A percentile compares a stretch with the other conserved stretches of the same genome.
Evolutionary conservation across 2,329 filamentous ascomycete genomes (phyloP).

Genomic region (Dothidotthia symphoricarpi): DNA sequence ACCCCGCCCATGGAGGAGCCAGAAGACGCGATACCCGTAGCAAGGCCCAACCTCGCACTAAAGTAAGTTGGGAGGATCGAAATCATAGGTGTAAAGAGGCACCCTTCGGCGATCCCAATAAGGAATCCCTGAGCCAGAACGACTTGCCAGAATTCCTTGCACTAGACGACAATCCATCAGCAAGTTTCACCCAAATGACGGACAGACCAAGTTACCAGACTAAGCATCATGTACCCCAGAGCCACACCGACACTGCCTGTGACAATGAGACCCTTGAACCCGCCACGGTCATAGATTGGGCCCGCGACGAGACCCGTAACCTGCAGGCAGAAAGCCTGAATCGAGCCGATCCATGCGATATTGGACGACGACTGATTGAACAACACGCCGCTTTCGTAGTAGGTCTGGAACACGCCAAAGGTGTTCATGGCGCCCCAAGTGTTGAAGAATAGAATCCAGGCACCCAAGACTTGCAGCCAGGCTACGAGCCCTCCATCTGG

Average conservation of each 20-base stretch:
- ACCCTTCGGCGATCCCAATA: conserved; percentile 32
- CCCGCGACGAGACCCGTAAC: conserved; percentile 48
- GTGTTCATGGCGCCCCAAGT: conserved; percentile 44
- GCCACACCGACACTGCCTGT: conserved; percentile 45
- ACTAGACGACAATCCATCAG: no score
- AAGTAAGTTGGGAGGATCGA: conserved; percentile 55
- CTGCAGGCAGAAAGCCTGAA: conserved; percentile 51
- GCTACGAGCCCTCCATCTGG: conserved; percentile 46
- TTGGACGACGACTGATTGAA: conserved; percentile 40
- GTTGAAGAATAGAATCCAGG: conserved; percentile 32
- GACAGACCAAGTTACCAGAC: no score
- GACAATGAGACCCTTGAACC: conserved; percentile 46
- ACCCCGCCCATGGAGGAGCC: conserved; percentile 62
- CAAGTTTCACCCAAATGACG: no score
- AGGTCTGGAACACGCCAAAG: conserved; percentile 50
- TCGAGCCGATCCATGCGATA: conserved; percentile 55
- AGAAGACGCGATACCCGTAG: conserved; percentile 58
- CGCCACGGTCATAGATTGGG: conserved; percentile 51
- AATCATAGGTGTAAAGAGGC: conserved; percentile 36
- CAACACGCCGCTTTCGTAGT: conserved; percentile 41
- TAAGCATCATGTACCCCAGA: conserved; percentile 52
- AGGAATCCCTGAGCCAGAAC: conserved; percentile 36
- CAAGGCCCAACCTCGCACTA: conserved; percentile 53
- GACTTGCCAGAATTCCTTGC: conserved; percentile 51
- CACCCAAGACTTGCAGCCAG: conserved; percentile 34